Conservation (phyloP, 2,329 filamentous ascomycete species). For the Colletotrichum neosansevieriae region DNA sequence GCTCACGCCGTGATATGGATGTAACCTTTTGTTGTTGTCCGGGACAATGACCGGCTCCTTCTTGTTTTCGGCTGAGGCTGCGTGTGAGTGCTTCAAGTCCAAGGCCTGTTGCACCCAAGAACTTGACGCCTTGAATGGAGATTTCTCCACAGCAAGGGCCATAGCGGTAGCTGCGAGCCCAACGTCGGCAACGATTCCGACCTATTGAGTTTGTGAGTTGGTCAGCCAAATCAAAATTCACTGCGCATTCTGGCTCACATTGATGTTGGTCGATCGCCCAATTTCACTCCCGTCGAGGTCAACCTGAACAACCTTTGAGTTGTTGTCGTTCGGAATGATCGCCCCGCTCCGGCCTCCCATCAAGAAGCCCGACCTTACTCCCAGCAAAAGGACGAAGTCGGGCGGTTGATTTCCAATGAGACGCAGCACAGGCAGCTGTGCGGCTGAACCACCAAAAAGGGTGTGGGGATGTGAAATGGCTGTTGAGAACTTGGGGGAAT, state of each 20-base stretch:
- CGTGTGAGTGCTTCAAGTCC: background rate
- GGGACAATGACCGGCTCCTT: background rate
- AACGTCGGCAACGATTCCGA: slow-evolving; percentile 23
- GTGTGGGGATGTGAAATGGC: background rate
- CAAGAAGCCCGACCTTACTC: slow-evolving; percentile 21
- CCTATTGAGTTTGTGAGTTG: background rate
- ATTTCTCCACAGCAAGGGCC: background rate
- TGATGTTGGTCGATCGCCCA: slow-evolving; percentile 20
- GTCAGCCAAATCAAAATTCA: no score
- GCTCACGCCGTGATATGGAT: slow-evolving; percentile 23
- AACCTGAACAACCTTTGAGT: slow-evolving; percentile 21
- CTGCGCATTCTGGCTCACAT: background rate
- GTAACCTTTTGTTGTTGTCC: slow-evolving; percentile 9
- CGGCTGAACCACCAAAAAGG: slow-evolving; percentile 15
- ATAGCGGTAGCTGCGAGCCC: slow-evolving; percentile 8
- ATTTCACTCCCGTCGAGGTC: slow-evolving; percentile 25
- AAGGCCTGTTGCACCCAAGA: slow-evolving; percentile 4
- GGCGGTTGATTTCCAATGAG: slow-evolving; percentile 7
- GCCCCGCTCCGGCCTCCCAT: slow-evolving; percentile 18
- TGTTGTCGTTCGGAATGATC: slow-evolving; percentile 16
- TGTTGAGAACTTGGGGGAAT: slow-evolving; percentile 26
- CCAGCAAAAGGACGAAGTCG: slow-evolving; percentile 25
- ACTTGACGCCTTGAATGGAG: background rate
- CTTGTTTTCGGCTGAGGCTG: background rate
- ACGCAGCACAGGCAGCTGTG: slow-evolving; percentile 14